Evolutionary conservation across 1,284 basidiomycete species (phyloP).

Genomic region (Apiotrichum gracile): DNA sequence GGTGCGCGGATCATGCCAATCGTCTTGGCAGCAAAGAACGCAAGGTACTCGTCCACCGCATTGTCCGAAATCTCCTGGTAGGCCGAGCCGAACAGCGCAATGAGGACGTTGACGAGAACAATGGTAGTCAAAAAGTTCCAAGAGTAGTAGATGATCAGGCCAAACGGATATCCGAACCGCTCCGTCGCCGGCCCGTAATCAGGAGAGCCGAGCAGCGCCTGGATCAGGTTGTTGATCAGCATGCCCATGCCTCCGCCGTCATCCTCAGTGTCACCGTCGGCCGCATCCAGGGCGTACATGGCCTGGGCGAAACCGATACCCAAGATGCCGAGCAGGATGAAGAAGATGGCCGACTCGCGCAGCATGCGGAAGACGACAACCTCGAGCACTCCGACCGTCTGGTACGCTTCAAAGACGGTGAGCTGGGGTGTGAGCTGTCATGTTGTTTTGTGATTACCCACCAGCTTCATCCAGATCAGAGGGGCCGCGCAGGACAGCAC

Average conservation of each 20-base stretch:
- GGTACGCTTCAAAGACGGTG: conserved; percentile 54
- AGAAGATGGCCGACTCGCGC: conserved; percentile 88
- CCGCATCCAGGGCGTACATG: conserved; percentile 81
- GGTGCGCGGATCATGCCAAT: conserved; percentile 75
- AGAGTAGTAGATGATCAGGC: conserved; percentile 74
- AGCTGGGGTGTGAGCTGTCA: conserved; percentile 11
- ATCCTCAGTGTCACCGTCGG: conserved; percentile 70
- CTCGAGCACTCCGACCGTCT: conserved; percentile 51
- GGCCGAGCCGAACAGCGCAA: conserved; percentile 87
- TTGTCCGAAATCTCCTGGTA: conserved; percentile 65
- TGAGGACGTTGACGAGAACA: conserved; percentile 86
- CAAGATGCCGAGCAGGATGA: conserved; percentile 71
- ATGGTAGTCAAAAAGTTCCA: conserved; percentile 85
- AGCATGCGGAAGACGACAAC: conserved; percentile 61
- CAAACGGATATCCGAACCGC: conserved; percentile 54
- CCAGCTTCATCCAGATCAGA: conserved; percentile 80
- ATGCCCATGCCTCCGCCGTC: conserved; percentile 55
- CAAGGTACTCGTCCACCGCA: conserved; percentile 53
- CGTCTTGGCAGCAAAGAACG: conserved; percentile 83
- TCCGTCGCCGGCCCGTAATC: conserved; percentile 63
- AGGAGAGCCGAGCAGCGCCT: conserved; percentile 73
- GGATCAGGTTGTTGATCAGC: conserved; percentile 69
- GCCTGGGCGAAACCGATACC: conserved; percentile 70
- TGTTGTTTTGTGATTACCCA: conserved; percentile 49
- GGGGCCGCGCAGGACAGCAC: conserved; percentile 78